Evolutionary conservation across 352 stramenopile species (phyloP).

Genomic region (Pelagophyceae sp.): DNA sequence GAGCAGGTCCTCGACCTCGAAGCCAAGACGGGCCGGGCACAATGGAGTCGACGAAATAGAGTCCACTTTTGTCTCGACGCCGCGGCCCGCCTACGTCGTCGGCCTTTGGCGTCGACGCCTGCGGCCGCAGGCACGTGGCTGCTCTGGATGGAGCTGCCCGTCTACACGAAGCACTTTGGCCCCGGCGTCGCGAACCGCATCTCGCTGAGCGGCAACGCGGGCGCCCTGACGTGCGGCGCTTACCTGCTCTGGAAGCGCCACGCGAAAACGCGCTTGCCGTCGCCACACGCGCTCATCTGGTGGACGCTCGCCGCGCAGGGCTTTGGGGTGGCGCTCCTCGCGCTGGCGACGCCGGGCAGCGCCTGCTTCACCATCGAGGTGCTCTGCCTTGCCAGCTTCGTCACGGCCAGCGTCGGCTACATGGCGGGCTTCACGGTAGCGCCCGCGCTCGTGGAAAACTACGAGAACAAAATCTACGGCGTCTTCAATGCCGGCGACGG

Average conservation of each 20-base stretch:
- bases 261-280: too few relatives aligned
- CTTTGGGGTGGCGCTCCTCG: not conserved
- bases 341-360: not conserved
- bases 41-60: too few relatives aligned
- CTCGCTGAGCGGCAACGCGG: not conserved
- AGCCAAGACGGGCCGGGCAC: too few relatives aligned
- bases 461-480: not conserved
- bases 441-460: not conserved
- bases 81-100: too few relatives aligned
- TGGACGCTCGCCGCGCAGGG: not conserved
- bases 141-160: not conserved
- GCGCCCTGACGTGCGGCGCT: not conserved
- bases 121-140: not conserved
- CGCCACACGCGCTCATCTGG: not conserved
- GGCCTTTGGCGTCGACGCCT: too few relatives aligned
- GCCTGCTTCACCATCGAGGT: not conserved
- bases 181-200: not conserved
- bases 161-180: slow-evolving; percentile 1
- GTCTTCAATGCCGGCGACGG: not conserved
- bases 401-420: not conserved
- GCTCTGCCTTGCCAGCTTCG: not conserved
- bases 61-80: too few relatives aligned
- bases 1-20: too few relatives aligned
- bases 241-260: too few relatives aligned
- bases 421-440: not conserved